phyloP scores from a whole-genome alignment of 75 land plant species.

The Cunninghamia lanceolata region DNA sequence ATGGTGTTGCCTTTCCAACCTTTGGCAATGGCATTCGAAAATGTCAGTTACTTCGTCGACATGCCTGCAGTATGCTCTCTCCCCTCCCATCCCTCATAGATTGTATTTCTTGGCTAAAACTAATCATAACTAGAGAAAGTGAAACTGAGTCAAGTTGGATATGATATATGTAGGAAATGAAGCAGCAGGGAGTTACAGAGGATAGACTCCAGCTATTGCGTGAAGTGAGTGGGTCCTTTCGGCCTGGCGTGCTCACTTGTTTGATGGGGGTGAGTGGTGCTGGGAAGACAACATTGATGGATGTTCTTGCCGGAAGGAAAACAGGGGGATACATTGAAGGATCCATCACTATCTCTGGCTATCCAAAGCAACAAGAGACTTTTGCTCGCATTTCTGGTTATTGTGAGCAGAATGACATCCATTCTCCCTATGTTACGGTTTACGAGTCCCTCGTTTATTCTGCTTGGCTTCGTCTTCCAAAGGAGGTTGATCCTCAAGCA shows the following conservation, averaged over 20 bases:
- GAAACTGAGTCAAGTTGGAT: too few species aligned
- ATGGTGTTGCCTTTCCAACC: slow-evolving; percentile 74
- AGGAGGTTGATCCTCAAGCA: slow-evolving; percentile 14
- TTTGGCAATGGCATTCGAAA: slow-evolving; percentile 45
- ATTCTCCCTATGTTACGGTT: slow-evolving; percentile 34
- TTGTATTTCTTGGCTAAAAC: background rate
- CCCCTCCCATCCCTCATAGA: too few species aligned
- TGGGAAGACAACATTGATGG: slow-evolving; percentile 60
- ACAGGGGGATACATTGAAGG: slow-evolving; percentile 18
- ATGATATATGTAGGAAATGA: slow-evolving; percentile 5
- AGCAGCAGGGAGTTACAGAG: slow-evolving; percentile 6
- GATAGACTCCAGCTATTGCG: slow-evolving; percentile 1
- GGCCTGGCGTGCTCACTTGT: slow-evolving; percentile 12
- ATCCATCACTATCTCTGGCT: slow-evolving; percentile 16
- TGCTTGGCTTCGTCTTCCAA: slow-evolving; percentile 37
- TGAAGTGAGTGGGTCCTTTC: slow-evolving; percentile 8
- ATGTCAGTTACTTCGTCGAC: slow-evolving; percentile 61
- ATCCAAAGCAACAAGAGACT: slow-evolving; percentile 29
- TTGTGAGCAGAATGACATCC: slow-evolving; percentile 17
- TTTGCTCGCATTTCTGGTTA: slow-evolving; percentile 20
- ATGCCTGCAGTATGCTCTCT: slow-evolving; percentile 44
- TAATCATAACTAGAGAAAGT: background rate
- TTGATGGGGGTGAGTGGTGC: slow-evolving; percentile 15
- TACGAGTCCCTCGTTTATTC: slow-evolving; percentile 36
- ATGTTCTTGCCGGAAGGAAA: slow-evolving; percentile 32